A percentile compares a stretch with the other conserved stretches of the same genome.
These are phyloP conservation scores for Kwoniella newhampshirensis DNA, from an alignment of 768 basidiomycete genomes.

Conservation along the genomic window DNA sequence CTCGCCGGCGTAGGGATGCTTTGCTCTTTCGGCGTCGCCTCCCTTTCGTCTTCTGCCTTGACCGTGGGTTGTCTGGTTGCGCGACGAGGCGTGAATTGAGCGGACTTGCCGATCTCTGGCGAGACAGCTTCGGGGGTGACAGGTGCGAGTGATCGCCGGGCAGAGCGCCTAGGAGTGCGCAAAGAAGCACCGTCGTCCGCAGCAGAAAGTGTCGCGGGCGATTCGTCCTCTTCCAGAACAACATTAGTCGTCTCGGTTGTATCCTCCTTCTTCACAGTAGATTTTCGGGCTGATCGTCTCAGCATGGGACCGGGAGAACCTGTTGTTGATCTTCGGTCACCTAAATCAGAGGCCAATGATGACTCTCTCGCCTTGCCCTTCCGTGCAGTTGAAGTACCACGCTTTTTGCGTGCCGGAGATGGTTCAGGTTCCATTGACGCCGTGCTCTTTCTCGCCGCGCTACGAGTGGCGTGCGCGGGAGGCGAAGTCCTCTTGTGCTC, in stretches of 20 bases:
- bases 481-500: conserved; percentile 2
- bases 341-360: conserved; percentile 9
- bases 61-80: conserved; percentile 1
- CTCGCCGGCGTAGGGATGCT: not conserved
- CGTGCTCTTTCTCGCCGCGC: not conserved
- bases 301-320: conserved; percentile 9
- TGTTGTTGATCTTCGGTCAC: not conserved
- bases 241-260: conserved; percentile 1
- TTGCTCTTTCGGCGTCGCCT: too few species aligned
- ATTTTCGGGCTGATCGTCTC: conserved; percentile 13
- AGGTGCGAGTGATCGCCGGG: conserved; percentile 1
- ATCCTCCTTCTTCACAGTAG: conserved; percentile 7
- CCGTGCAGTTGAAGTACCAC: conserved; percentile 2
- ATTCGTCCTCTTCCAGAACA: conserved; percentile 3
- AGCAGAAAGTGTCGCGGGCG: not conserved
- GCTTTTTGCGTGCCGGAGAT: not conserved
- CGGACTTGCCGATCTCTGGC: too few species aligned
- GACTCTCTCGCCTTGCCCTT: conserved; percentile 16
- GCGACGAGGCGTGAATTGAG: too few species aligned
- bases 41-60: not conserved
- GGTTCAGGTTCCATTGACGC: conserved; percentile 14
- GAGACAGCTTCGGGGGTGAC: too few species aligned
- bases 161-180: conserved; percentile 4
- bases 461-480: not conserved
- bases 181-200: conserved; percentile 1